Evolutionary conservation across 2,329 filamentous ascomycete species (phyloP), one percentile per base, ranked within the genome.

Genomic region (Verticillium nonalfalfae): DNA sequence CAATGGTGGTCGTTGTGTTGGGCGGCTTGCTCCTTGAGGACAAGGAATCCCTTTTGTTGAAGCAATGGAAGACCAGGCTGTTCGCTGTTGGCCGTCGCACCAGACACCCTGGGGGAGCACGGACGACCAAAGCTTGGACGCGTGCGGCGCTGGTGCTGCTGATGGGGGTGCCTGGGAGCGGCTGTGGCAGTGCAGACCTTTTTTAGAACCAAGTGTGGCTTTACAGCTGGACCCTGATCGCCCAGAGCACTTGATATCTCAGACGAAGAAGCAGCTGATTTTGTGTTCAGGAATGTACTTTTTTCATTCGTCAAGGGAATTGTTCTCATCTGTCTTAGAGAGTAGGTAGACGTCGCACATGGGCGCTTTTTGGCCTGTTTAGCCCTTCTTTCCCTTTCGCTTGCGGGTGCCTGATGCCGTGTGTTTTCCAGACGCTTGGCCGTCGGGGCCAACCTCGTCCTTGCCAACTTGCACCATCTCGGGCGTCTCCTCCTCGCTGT

Each of bases 341-440:
- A 31, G 26, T 31, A 31, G 26, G 5, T 31, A 31, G 26, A 31
- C 26, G 26, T 31, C 26, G 26, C 26, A 31, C 26, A 31, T 31
- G 26, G 26, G 26, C 26, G 26, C 26, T 31, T 4, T 31, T 31
- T 31, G 4, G 26, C 26, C 26, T 52, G 18, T 18, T 56, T 33
- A 45, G 9, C 31, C 40, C 31, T 54, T 63, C 61, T 61, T 63
- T 33, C 63, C 63, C 64, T 60, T 65, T 36, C 64, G 64, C 52
- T 63, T 65, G 50, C 59, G 64, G 39, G 63, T 54, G 4, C 56
- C 63, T 14, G 62, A 58, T 3, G 40, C 59, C n/a, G 58, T 60
- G 31, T 65, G 63, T 59, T 61, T 61, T 15, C 64, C 63, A 26
- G 63, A 63, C 7, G 61, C 40, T 56, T 57, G 62, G 15, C 58